Percentiles rank a stretch among this genome's conserved stretches.
Evolutionary conservation across 2,329 filamentous ascomycete species (phyloP).

Genomic region (Akanthomyces lecanii): DNA sequence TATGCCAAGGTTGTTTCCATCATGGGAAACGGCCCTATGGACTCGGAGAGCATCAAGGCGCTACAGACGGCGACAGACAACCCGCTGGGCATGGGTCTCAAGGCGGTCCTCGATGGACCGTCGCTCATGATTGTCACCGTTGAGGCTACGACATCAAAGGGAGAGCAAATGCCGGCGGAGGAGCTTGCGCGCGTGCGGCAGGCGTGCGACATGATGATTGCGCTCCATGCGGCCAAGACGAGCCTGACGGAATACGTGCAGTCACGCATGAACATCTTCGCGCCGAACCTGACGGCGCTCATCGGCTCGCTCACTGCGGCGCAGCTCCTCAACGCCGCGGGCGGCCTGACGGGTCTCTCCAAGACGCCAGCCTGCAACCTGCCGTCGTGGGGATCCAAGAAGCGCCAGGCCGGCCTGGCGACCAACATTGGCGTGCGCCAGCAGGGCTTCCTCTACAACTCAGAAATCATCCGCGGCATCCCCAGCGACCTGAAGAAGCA

Average conservation of each 20-base stretch:
- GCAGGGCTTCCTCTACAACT: constrained; percentile 90
- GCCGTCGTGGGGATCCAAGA: constrained; percentile 84
- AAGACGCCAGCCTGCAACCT: constrained; percentile 94
- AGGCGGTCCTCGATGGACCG: constrained; percentile 79
- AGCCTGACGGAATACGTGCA: constrained; percentile 91
- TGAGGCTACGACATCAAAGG: constrained; percentile 86
- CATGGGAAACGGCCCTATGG: constrained; percentile 85
- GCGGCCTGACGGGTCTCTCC: constrained; percentile 80
- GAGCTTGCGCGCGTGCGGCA: constrained; percentile 70
- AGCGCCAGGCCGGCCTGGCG: constrained; percentile 77
- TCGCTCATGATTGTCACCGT: constrained; percentile 94
- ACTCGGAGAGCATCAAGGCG: constrained; percentile 72
- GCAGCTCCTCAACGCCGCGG: constrained; percentile 91
- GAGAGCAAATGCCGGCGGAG: constrained; percentile 67
- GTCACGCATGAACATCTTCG: constrained; percentile 94
- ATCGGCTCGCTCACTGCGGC: constrained; percentile 91
- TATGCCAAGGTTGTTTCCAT: constrained; percentile 95
- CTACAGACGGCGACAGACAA: constrained; percentile 76
- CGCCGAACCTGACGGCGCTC: constrained; percentile 85
- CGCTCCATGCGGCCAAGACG: constrained; percentile 80
- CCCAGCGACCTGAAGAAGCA: constrained; percentile 85
- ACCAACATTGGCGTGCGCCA: constrained; percentile 89
- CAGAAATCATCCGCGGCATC: constrained; percentile 80
- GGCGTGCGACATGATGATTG: constrained; percentile 85
- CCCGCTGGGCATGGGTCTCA: constrained; percentile 68